Conservation (phyloP, 2,329 filamentous ascomycete species). For the Colletotrichum navitas region DNA sequence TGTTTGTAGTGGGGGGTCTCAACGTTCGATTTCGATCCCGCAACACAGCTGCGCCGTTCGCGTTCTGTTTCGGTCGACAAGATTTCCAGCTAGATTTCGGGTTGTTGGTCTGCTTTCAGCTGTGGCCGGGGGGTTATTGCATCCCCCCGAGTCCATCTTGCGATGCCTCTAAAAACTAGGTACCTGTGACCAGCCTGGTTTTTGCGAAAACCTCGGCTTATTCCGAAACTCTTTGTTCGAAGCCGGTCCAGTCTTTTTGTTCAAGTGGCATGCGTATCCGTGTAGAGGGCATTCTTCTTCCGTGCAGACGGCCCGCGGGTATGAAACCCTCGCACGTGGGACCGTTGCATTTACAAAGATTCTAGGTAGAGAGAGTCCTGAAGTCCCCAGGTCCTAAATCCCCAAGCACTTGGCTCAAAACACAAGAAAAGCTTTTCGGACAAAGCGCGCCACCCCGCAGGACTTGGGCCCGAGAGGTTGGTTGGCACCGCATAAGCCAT, state of each 20-base stretch:
- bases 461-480: neutral
- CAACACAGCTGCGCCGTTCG: neutral
- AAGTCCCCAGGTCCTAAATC: neutral
- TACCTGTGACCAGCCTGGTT: neutral
- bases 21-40: slow-evolving; percentile 10
- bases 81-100: neutral
- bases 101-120: neutral
- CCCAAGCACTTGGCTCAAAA: neutral
- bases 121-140: neutral
- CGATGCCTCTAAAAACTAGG: no score
- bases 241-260: neutral
- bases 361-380: no score
- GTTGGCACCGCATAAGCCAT: neutral
- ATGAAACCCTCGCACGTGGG: neutral
- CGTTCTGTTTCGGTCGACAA: slow-evolving; percentile 1
- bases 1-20: slow-evolving; percentile 17
- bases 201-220: neutral
- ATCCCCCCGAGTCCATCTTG: neutral
- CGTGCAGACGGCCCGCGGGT: neutral
- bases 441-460: neutral
- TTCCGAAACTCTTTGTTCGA: neutral
- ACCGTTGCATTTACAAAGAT: neutral
- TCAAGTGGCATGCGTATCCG: neutral
- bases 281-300: neutral
- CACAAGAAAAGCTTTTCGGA: neutral